phyloP scores from a whole-genome alignment of 306 rosid genomes.

The Dalbergia oliveri region DNA sequence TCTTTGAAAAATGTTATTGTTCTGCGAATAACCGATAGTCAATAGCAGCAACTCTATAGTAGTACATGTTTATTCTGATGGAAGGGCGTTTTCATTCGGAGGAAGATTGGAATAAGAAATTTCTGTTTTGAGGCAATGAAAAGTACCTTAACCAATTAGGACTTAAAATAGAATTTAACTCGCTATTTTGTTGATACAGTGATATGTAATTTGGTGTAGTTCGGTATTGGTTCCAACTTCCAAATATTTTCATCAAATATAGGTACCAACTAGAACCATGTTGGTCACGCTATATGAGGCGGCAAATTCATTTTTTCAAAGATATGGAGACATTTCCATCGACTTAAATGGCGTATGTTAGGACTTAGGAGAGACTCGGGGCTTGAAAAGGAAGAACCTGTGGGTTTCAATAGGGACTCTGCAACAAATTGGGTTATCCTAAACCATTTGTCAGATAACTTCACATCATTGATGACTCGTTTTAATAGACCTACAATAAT shows the following conservation, averaged over 20 bases:
- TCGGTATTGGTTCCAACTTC: neutral
- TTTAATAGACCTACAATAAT: slow-evolving; percentile 14
- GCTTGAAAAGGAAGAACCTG: neutral
- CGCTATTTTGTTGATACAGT: neutral
- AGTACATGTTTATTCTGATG: no score
- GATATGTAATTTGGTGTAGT: neutral
- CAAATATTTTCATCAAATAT: neutral
- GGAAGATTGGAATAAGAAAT: no score
- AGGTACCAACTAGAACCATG: neutral
- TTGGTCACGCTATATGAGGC: slow-evolving; percentile 1
- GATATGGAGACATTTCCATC: neutral
- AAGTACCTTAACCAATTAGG: neutral
- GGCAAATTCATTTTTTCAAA: slow-evolving; percentile 11
- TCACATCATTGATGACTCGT: neutral
- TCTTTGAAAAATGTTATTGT: neutral
- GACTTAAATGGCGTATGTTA: neutral
- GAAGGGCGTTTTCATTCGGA: no score
- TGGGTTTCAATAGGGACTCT: neutral
- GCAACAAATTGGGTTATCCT: neutral
- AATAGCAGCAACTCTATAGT: no score
- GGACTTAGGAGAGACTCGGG: neutral
- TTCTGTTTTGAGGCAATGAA: no score
- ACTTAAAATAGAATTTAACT: neutral
- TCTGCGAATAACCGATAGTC: no score
- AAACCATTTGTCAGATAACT: neutral